Percentiles rank a stretch among this genome's conserved stretches.
These are phyloP conservation scores for Paecilomyces formosus DNA, from an alignment of 2,329 filamentous ascomycete genomes.

Conservation along the genomic window DNA sequence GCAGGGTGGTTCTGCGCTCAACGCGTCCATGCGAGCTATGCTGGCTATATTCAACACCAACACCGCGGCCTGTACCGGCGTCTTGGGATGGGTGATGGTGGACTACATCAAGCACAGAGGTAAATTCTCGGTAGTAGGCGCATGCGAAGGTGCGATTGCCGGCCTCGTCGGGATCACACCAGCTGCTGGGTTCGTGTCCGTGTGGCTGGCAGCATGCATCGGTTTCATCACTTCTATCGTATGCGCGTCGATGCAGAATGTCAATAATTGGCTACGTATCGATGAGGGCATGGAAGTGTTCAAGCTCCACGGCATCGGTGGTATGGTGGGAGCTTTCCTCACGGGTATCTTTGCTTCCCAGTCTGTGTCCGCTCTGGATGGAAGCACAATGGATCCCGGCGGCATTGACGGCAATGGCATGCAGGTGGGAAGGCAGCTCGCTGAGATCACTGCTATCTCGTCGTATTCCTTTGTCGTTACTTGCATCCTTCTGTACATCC, in stretches of 20 bases:
- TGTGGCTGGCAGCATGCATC: conserved; percentile 49
- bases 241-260: conserved; percentile 42
- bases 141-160: conserved; percentile 52
- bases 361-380: conserved; percentile 40
- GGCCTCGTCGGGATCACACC: conserved; percentile 56
- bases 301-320: conserved; percentile 52
- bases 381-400: conserved; percentile 36
- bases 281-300: conserved; percentile 56
- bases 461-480: conserved; percentile 47
- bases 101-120: conserved; percentile 47
- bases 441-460: conserved; percentile 48
- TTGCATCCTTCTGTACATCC: conserved; percentile 43
- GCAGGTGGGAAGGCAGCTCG: conserved; percentile 50
- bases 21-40: conserved; percentile 47
- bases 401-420: conserved; percentile 50
- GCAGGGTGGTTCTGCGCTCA: conserved; percentile 46
- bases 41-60: conserved; percentile 53
- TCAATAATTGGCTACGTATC: conserved; percentile 48
- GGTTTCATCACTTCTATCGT: conserved; percentile 49
- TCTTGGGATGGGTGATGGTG: conserved; percentile 48
- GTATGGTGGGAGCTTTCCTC: conserved; percentile 51
- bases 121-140: conserved; percentile 49
- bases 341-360: conserved; percentile 50
- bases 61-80: conserved; percentile 46
- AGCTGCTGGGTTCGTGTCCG: conserved; percentile 46